A percentile compares a stretch with the other conserved stretches of the same genome.
Conservation (phyloP, 331 rosid genomes). For the Malus hybrid region DNA sequence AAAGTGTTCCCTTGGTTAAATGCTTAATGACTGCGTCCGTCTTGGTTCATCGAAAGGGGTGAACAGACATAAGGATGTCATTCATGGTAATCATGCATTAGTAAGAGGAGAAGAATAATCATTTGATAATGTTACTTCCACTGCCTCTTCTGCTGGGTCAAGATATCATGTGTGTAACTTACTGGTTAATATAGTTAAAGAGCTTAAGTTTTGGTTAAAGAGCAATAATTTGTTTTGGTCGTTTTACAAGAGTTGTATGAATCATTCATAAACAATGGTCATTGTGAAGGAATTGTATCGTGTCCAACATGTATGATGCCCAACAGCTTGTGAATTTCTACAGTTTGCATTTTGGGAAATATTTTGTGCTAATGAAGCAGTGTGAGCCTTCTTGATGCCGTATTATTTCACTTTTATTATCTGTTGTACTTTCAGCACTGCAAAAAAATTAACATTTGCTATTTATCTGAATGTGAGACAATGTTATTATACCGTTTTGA, state of each 20-base stretch:
- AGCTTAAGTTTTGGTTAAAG: neutral
- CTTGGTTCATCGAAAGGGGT: neutral
- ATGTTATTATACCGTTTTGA: neutral
- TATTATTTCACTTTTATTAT: neutral
- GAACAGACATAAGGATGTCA: neutral
- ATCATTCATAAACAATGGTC: neutral
- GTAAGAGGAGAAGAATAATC: neutral
- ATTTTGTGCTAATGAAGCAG: neutral
- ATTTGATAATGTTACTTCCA: neutral
- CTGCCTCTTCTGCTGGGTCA: neutral
- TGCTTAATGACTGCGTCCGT: conserved; percentile 12
- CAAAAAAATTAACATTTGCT: neutral
- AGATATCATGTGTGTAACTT: neutral
- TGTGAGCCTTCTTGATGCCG: neutral
- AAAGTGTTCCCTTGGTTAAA: conserved; percentile 72
- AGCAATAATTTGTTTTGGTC: neutral
- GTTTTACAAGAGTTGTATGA: neutral
- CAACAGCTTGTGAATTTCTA: neutral
- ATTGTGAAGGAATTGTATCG: neutral
- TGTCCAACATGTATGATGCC: neutral
- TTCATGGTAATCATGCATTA: neutral
- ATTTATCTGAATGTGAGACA: neutral
- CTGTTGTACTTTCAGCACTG: neutral
- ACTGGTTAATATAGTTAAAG: neutral
- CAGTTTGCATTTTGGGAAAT: no score